Evolutionary conservation across 2,329 filamentous ascomycete genomes (phyloP).

Genomic region (Fusarium setosum): DNA sequence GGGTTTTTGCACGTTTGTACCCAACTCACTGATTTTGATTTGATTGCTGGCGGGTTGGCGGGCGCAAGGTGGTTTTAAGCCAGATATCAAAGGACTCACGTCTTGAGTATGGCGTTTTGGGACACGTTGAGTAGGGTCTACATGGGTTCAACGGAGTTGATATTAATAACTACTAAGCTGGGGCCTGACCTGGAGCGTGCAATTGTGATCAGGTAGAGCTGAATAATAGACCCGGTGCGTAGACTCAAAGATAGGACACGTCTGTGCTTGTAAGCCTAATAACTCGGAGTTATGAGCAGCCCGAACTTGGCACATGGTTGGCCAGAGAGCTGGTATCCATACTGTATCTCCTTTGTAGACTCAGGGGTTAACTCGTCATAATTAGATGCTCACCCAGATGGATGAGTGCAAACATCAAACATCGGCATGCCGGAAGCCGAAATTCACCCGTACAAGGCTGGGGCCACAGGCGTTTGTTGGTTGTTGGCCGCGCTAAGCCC

Average conservation of each 20-base stretch:
- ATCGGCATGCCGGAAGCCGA: slow-evolving; percentile 32
- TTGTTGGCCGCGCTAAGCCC: slow-evolving; percentile 26
- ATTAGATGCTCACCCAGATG: no score
- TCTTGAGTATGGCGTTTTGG: slow-evolving; percentile 40
- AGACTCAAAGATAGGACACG: slow-evolving; percentile 7
- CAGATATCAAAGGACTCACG: slow-evolving; percentile 37
- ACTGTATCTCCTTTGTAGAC: no score
- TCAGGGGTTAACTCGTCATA: no score
- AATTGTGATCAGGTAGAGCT: slow-evolving; percentile 17
- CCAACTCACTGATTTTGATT: slow-evolving; percentile 20
- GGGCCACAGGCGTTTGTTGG: slow-evolving; percentile 14
- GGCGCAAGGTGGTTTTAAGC: slow-evolving; percentile 34
- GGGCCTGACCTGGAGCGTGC: slow-evolving; percentile 10
- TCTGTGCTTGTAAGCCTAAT: neutral
- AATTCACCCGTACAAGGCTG: slow-evolving; percentile 30
- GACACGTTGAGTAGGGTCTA: slow-evolving; percentile 27
- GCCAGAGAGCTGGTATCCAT: no score
- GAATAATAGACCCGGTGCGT: slow-evolving; percentile 19
- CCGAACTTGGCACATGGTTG: no score
- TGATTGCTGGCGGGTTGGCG: slow-evolving; percentile 20
- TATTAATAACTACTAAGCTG: slow-evolving; percentile 4
- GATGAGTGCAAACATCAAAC: neutral
- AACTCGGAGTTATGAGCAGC: no score
- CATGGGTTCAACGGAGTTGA: slow-evolving; percentile 15
- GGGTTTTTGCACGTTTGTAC: slow-evolving; percentile 5